phyloP scores from a whole-genome alignment of 306 rosid species.

The Cucurbita moschata region DNA sequence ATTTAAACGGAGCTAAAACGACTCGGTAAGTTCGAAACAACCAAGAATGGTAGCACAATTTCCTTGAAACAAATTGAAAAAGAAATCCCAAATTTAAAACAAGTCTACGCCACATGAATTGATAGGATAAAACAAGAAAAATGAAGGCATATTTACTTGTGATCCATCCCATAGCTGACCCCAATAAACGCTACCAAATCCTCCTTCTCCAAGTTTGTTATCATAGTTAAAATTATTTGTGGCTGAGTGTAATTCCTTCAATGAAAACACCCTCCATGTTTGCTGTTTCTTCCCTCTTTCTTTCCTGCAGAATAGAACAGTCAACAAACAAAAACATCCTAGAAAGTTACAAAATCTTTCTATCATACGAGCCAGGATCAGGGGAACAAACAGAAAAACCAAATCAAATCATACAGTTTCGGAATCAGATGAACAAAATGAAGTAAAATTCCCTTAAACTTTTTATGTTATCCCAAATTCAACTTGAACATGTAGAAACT shows the following conservation, averaged over 20 bases:
- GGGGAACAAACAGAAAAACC: too few species aligned
- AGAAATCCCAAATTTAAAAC: background rate
- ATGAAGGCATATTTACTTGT: constrained; percentile 32
- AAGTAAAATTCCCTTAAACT: background rate
- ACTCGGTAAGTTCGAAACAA: background rate
- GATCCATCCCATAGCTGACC: constrained; percentile 99
- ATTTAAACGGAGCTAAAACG: background rate
- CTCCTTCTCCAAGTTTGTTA: constrained; percentile 99
- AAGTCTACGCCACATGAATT: background rate
- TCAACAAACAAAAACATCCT: background rate
- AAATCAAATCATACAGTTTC: background rate
- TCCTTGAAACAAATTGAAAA: background rate
- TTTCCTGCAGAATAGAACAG: constrained; percentile 37
- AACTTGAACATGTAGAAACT: background rate
- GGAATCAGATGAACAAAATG: background rate
- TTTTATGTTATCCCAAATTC: background rate
- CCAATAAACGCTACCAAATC: constrained; percentile 97
- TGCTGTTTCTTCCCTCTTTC: constrained; percentile 66
- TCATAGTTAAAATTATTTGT: constrained; percentile 94
- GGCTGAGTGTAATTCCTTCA: constrained; percentile 88
- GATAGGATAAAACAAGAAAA: background rate
- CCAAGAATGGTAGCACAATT: background rate
- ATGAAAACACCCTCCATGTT: constrained; percentile 80
- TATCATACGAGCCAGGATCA: background rate
- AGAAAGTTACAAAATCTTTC: background rate